A percentile compares a stretch with the other conserved stretches of the same genome.
Evolutionary conservation across 495 filamentous ascomycete species (phyloP).

Genomic region (Penicillium turbatum): DNA sequence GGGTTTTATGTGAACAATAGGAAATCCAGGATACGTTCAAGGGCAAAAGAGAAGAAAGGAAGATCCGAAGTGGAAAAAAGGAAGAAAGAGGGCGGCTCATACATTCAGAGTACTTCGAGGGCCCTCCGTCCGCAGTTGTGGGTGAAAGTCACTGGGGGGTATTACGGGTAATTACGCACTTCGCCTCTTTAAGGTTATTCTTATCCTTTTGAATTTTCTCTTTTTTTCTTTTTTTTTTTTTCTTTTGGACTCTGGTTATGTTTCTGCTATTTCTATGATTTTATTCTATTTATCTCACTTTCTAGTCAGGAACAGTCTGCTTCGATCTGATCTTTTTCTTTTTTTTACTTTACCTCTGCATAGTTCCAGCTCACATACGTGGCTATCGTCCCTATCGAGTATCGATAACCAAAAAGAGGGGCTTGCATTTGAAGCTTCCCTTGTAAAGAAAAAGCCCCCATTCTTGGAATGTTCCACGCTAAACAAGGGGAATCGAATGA

Average conservation of each 20-base stretch:
- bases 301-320: not conserved
- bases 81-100: conserved; percentile 16
- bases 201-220: not conserved
- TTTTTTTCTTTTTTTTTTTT: not conserved
- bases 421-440: conserved; percentile 5
- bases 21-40: conserved; percentile 10
- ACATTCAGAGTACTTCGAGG: conserved; percentile 12
- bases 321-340: not conserved
- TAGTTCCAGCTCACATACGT: not conserved
- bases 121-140: not conserved
- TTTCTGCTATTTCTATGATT: not conserved
- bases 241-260: not conserved
- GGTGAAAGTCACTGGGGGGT: conserved; percentile 8
- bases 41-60: conserved; percentile 17
- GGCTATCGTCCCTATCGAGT: conserved; percentile 7
- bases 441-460: not conserved
- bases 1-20: conserved; percentile 10
- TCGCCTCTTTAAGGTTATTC: not conserved
- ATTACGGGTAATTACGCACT: conserved; percentile 18
- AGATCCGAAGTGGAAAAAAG: conserved; percentile 18
- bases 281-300: not conserved
- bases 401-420: conserved; percentile 10
- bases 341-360: no score
- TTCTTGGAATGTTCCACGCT: conserved; percentile 3
- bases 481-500: not conserved